Conservation (phyloP, 352 stramenopile species). For the Pythium rishiriense region DNA sequence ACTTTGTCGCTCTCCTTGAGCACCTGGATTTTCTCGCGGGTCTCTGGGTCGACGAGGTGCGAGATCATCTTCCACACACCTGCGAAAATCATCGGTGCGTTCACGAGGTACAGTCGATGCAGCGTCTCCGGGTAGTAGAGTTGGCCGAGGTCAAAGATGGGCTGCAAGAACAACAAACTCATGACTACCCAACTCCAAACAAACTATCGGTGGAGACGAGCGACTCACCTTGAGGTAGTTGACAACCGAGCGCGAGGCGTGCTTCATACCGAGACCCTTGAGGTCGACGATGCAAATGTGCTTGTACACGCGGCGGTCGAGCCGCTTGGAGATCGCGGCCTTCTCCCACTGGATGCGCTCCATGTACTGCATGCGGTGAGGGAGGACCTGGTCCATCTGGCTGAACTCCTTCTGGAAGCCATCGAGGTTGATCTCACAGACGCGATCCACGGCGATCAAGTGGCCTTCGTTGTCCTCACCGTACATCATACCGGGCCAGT, state of each 20-base stretch:
- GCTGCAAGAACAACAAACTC: slow-evolving; percentile 30
- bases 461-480: slow-evolving; percentile 76
- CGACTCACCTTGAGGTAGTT: slow-evolving; percentile 64
- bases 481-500: slow-evolving; percentile 61
- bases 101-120: slow-evolving; percentile 77
- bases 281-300: slow-evolving; percentile 84
- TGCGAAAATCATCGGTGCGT: slow-evolving; percentile 82
- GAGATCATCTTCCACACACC: slow-evolving; percentile 82
- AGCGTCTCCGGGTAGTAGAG: slow-evolving; percentile 83
- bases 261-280: slow-evolving; percentile 69
- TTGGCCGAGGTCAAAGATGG: slow-evolving; percentile 79
- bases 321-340: slow-evolving; percentile 59
- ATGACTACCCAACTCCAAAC: background rate
- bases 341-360: slow-evolving; percentile 83
- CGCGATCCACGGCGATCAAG: slow-evolving; percentile 64
- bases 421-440: slow-evolving; percentile 67
- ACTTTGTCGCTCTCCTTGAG: slow-evolving; percentile 71
- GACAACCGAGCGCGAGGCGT: slow-evolving; percentile 54
- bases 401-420: slow-evolving; percentile 60
- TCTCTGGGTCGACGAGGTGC: slow-evolving; percentile 66
- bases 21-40: slow-evolving; percentile 84
- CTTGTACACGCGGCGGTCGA: slow-evolving; percentile 71
- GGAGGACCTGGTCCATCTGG: slow-evolving; percentile 54
- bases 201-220: no score
- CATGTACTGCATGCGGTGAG: slow-evolving; percentile 75